Percentiles rank a stretch among this genome's conserved stretches.
phyloP scores from a whole-genome alignment of 2,329 filamentous ascomycete genomes.

The Daldinia sp. region DNA sequence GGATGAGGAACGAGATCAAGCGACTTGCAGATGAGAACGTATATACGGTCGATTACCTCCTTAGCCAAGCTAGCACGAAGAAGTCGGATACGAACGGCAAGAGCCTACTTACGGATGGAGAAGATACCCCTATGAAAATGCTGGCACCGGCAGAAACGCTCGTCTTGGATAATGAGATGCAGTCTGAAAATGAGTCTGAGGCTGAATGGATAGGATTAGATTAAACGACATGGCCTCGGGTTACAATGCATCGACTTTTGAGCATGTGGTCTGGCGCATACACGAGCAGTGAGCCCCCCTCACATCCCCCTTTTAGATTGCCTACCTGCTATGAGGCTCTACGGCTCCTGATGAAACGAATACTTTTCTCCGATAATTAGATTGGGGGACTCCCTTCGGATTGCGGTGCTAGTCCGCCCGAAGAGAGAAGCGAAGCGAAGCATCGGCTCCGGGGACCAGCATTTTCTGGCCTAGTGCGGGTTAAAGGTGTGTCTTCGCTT shows the following conservation, averaged over 20 bases:
- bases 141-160: slow-evolving; percentile 33
- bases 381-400: not conserved
- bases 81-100: slow-evolving; percentile 15
- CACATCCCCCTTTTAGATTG: not conserved
- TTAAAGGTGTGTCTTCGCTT: slow-evolving; percentile 10
- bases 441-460: slow-evolving; percentile 1
- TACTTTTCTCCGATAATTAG: not conserved
- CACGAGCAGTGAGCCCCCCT: not conserved
- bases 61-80: slow-evolving; percentile 56
- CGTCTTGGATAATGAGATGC: slow-evolving; percentile 30
- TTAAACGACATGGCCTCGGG: slow-evolving; percentile 26
- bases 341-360: not conserved
- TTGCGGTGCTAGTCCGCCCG: not conserved
- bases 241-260: not conserved
- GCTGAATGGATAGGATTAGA: slow-evolving; percentile 47
- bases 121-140: slow-evolving; percentile 38
- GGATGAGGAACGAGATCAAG: slow-evolving; percentile 84
- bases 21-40: slow-evolving; percentile 86
- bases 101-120: slow-evolving; percentile 23
- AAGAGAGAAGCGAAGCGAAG: not conserved
- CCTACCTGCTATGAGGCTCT: not conserved
- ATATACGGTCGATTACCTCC: slow-evolving; percentile 86
- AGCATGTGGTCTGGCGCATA: not conserved
- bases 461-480: slow-evolving; percentile 1
- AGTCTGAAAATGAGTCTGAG: slow-evolving; percentile 40